Percentiles rank a stretch among this genome's conserved stretches.
These are phyloP conservation scores for Phytomonas sp. DNA, from an alignment of 208 protist species.

Conservation along the genomic window DNA sequence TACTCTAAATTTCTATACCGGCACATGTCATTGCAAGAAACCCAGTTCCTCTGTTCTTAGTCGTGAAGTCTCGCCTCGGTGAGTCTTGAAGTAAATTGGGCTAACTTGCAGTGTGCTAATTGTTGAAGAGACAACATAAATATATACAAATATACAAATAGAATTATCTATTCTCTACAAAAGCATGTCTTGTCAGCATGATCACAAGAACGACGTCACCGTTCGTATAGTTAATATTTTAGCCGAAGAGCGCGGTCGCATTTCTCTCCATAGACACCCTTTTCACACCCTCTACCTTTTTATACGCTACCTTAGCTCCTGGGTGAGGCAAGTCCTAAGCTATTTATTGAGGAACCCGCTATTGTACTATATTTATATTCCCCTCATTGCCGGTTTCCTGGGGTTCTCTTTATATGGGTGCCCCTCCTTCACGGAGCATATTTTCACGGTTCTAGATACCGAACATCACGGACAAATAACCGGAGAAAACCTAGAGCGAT, in stretches of 20 bases:
- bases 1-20: not conserved
- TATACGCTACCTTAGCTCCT: not conserved
- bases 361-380: not conserved
- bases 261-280: not conserved
- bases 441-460: constrained; percentile 41
- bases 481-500: constrained; percentile 34
- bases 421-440: not conserved
- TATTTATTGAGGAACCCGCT: not conserved
- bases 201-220: not conserved
- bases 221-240: not conserved
- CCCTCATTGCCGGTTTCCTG: not conserved
- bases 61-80: not conserved
- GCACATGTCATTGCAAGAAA: not conserved
- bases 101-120: not conserved
- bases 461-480: constrained; percentile 46
- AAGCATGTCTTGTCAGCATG: not conserved
- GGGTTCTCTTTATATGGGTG: constrained; percentile 3
- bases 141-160: not conserved
- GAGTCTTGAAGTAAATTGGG: not conserved
- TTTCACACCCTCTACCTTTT: not conserved
- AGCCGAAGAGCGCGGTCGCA: not conserved
- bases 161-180: not conserved
- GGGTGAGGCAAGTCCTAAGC: not conserved
- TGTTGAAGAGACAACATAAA: not conserved
- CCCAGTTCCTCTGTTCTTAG: not conserved